Evolutionary conservation across 2,329 filamentous ascomycete species (phyloP).

Genomic region (Paracorniculantispora psalliotae): DNA sequence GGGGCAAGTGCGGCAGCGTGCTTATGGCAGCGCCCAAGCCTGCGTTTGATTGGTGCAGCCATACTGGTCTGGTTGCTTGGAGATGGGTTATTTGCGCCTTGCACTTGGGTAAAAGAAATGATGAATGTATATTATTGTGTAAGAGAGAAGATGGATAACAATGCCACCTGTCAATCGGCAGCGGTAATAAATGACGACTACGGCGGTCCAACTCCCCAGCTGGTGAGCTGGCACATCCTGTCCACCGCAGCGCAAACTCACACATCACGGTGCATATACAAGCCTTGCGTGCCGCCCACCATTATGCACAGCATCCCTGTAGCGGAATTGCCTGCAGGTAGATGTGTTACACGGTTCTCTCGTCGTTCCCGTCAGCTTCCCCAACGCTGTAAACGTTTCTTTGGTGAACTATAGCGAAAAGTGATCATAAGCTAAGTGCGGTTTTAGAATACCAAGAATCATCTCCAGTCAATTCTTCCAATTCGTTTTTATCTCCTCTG

Average conservation of each 20-base stretch:
- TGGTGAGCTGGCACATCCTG: not conserved
- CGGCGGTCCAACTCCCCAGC: not conserved
- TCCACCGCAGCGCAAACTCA: not conserved
- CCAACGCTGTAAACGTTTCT: not conserved
- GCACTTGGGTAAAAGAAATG: not conserved
- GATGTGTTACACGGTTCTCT: not conserved
- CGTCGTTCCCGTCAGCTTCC: not conserved
- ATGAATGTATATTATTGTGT: not conserved
- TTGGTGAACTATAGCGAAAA: too few species aligned
- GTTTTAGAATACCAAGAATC: too few species aligned
- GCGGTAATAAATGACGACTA: not conserved
- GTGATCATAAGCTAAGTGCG: too few species aligned
- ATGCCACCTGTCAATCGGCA: not conserved
- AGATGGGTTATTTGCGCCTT: not conserved
- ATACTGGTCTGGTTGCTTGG: not conserved
- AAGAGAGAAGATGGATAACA: not conserved
- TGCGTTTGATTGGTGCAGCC: not conserved
- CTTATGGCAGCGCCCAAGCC: not conserved
- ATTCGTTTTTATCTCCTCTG: too few species aligned
- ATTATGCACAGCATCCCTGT: not conserved
- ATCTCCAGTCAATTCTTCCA: too few species aligned
- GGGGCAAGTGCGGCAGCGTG: not conserved
- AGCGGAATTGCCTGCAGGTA: not conserved
- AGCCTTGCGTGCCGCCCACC: not conserved
- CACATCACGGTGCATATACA: conserved; percentile 1